phyloP scores from a whole-genome alignment of 1,284 basidiomycete genomes.

The Thelephora terrestris region DNA sequence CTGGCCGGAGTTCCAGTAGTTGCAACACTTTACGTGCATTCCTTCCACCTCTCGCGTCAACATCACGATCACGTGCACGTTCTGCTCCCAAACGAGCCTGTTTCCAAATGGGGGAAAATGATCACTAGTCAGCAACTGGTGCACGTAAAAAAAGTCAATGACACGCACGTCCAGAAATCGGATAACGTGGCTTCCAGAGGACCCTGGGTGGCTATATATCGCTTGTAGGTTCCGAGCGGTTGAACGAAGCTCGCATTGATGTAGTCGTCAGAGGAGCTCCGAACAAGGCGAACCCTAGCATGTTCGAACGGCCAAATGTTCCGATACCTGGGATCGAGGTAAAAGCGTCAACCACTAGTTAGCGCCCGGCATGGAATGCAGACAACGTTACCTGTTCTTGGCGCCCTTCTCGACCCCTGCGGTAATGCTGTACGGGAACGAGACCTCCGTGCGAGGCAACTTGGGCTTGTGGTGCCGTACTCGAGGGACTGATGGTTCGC shows the following conservation, averaged over 20 bases:
- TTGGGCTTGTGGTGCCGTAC: conserved; percentile 1
- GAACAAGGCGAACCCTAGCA: conserved; percentile 68
- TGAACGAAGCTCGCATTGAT: conserved; percentile 91
- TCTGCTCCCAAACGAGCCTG: conserved; percentile 75
- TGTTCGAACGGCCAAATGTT: conserved; percentile 98
- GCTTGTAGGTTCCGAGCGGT: conserved; percentile 67
- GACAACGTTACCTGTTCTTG: conserved; percentile 72
- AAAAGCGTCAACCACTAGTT: neutral
- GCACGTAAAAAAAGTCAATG: neutral
- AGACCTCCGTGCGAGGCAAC: conserved; percentile 3
- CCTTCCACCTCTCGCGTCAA: conserved; percentile 90
- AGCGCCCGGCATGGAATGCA: neutral
- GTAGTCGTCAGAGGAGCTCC: conserved; percentile 56
- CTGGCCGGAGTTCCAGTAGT: conserved; percentile 73
- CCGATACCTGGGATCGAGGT: conserved; percentile 49
- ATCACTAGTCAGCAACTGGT: neutral
- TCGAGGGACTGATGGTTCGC: neutral
- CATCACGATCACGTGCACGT: conserved; percentile 77
- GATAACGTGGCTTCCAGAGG: conserved; percentile 83
- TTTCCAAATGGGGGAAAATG: neutral
- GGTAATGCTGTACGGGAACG: conserved; percentile 86
- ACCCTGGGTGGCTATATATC: conserved; percentile 95
- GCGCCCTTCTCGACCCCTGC: conserved; percentile 92
- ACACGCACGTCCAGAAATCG: conserved; percentile 92
- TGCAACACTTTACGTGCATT: conserved; percentile 81